A percentile compares a stretch with the other conserved stretches of the same genome.
Evolutionary conservation across 257 asterid genomes (phyloP).

Genomic region (Craterostigma plantagineum): DNA sequence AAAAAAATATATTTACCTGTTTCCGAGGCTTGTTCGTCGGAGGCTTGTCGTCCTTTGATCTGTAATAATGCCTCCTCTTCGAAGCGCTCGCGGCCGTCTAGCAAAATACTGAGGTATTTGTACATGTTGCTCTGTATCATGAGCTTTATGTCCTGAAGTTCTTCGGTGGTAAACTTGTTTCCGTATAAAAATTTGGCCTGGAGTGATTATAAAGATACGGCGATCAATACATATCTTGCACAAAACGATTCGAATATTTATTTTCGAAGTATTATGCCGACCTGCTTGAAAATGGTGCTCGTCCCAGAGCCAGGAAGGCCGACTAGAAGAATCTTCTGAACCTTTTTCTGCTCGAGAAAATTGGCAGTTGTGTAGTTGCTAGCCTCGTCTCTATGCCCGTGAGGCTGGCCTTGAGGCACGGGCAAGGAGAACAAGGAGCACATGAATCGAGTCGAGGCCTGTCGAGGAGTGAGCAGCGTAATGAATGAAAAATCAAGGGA

Average conservation of each 20-base stretch:
- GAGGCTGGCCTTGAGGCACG: constrained; percentile 71
- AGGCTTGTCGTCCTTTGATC: constrained; percentile 10
- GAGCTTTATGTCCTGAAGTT: constrained; percentile 75
- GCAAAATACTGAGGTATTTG: constrained; percentile 78
- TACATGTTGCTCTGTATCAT: constrained; percentile 94
- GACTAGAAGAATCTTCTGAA: constrained; percentile 68
- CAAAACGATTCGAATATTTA: neutral
- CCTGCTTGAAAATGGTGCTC: constrained; percentile 95
- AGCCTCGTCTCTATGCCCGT: constrained; percentile 54
- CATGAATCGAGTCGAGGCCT: constrained; percentile 82
- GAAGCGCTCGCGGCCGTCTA: constrained; percentile 90
- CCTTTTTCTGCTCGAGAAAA: constrained; percentile 61
- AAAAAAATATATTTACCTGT: constrained; percentile 19
- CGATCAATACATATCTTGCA: no score
- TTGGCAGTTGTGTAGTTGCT: constrained; percentile 56
- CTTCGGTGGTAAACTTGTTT: constrained; percentile 56
- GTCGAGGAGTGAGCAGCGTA: constrained; percentile 6
- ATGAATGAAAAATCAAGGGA: no score
- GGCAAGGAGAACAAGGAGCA: constrained; percentile 87
- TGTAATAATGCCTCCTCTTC: constrained; percentile 58
- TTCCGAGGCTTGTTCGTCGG: constrained; percentile 24
- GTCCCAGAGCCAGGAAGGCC: constrained; percentile 92
- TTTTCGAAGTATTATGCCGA: constrained; percentile 7
- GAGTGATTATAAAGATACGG: no score
- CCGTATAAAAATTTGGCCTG: constrained; percentile 87